Percentiles rank a stretch among this genome's conserved stretches.
These are phyloP conservation scores for Alternaria infectoria DNA, from an alignment of 2,329 filamentous ascomycete genomes.

Conservation along the genomic window DNA sequence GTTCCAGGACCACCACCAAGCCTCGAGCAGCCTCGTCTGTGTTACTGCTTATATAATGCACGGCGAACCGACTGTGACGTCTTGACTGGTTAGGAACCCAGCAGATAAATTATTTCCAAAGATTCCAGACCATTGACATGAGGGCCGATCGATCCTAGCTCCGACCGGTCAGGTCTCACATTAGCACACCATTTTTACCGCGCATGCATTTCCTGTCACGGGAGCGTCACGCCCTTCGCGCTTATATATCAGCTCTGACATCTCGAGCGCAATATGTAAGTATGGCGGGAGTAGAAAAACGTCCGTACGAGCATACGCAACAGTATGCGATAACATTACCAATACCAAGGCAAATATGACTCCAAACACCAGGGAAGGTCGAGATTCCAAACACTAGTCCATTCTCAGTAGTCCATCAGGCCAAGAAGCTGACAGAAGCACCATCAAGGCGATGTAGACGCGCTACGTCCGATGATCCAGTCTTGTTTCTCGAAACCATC, in stretches of 20 bases:
- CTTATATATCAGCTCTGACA: neutral
- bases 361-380: neutral
- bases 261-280: neutral
- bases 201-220: neutral
- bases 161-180: constrained; percentile 2
- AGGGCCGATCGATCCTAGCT: neutral
- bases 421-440: neutral
- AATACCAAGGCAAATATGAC: neutral
- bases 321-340: neutral
- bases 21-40: neutral
- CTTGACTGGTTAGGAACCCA: neutral
- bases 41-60: constrained; percentile 1
- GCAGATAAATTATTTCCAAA: neutral
- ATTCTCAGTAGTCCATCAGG: neutral
- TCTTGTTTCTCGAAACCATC: neutral
- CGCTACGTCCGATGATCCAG: neutral
- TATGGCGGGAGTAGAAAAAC: neutral
- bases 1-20: constrained; percentile 7
- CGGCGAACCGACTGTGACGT: neutral
- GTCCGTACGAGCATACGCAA: neutral
- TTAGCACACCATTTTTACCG: neutral
- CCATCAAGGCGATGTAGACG: neutral
- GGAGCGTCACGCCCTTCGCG: neutral
- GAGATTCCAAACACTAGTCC: neutral
- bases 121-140: neutral